Conservation (phyloP, 805 yeast species). For the Tetrapisispora iriomotensis region DNA sequence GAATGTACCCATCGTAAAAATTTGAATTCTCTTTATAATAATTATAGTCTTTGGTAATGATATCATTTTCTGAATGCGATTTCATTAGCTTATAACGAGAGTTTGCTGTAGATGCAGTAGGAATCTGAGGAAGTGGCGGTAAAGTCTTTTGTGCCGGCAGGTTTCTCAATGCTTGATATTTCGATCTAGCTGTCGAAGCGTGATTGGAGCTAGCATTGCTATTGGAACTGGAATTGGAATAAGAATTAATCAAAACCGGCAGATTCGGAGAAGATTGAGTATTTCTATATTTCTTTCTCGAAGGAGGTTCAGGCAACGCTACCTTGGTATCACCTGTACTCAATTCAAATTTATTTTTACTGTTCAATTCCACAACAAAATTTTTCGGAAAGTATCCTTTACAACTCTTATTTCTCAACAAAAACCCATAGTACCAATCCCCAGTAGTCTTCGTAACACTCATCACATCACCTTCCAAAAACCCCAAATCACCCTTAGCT, state of each 20-base stretch:
- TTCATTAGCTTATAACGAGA: constrained; percentile 7
- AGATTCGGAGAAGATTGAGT: constrained; percentile 2
- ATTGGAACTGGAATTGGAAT: neutral
- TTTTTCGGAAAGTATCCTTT: constrained; percentile 84
- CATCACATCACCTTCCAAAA: constrained; percentile 85
- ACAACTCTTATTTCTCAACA: constrained; percentile 62
- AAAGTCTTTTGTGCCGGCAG: constrained; percentile 3
- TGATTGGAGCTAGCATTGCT: no score
- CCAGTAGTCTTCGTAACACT: constrained; percentile 83
- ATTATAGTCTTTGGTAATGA: constrained; percentile 9
- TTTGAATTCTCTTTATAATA: constrained; percentile 11
- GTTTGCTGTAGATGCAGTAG: no score
- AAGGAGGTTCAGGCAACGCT: constrained; percentile 11
- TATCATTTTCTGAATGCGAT: constrained; percentile 23
- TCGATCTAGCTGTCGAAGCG: no score
- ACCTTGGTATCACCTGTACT: neutral
- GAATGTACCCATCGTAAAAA: constrained; percentile 12
- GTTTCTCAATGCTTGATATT: constrained; percentile 1
- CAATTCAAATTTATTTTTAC: neutral
- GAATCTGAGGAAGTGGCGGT: constrained; percentile 24
- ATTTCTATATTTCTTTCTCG: constrained; percentile 4
- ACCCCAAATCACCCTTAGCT: constrained; percentile 80
- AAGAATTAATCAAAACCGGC: neutral
- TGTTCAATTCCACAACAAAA: constrained; percentile 47
- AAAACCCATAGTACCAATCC: constrained; percentile 82